Base-by-base conservation (phyloP, 805 yeast species). In the Blastobotrys mokoenaii region DNA sequence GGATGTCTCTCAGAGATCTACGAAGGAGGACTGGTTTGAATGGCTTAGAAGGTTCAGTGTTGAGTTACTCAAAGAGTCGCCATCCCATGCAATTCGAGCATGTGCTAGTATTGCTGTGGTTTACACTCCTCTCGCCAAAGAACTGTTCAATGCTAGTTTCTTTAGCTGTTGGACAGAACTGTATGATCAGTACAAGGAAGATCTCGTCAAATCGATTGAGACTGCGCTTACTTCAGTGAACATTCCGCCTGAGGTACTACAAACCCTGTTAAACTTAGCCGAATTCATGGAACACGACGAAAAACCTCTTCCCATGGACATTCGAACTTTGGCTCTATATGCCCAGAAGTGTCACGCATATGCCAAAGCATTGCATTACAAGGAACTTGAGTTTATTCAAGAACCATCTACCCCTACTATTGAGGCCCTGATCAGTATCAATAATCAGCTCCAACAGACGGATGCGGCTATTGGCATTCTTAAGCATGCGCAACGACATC, bases 201-300 rank as follows among this genome's bases (percentile, higher is more conserved):
- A 89, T 51, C 71, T 93, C 40, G 86, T 89, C 2, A 84, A 84
- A 53, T 76, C 95, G 2, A 72, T 93, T 35, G 87, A 95, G 58
- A 73, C 82, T 43, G 97, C 97, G 0, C 68, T 90, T 50, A 84
- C 90, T 0, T 84, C 96, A 0, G 84, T 94, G 2, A 85, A 88
- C 54, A 87, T 86, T 51, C 95, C 97, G 0, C 97, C 98, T 0
- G 99, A 93, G 55, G 89, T 93, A 38, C 83, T 88, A 57, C 97
- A 93, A 59, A 83, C 88, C 1, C 70, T 93, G 48, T 70, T 93
- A 53, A 89, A 90, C 52, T 68, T 93, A 46, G 95, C 96, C 0
- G 99, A 93, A 62, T 93, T 84, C 58, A 83, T 93, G 93, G 99
- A 93, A 60, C 97, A 90, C 56, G 97, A 90, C 63, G 97, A 88